Evolutionary conservation across 768 basidiomycete genomes (phyloP).

Genomic region (Lanmaoa rubissima): DNA sequence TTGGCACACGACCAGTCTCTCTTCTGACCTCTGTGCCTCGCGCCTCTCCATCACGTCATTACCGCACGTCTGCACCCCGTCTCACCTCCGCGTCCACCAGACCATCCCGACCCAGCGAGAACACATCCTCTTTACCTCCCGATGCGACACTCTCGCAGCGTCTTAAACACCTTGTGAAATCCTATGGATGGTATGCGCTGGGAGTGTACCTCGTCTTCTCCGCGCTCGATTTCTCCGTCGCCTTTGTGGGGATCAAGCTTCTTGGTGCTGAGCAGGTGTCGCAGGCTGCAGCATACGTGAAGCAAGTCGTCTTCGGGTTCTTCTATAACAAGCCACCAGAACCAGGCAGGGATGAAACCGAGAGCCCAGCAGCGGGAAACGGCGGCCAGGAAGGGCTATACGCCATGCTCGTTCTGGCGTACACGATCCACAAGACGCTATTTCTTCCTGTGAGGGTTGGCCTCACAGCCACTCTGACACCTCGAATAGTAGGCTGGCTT

Average conservation of each 20-base stretch:
- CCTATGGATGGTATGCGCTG: conserved; percentile 95
- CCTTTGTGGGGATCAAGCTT: conserved; percentile 80
- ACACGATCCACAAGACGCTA: conserved; percentile 92
- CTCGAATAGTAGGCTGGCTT: conserved; percentile 83
- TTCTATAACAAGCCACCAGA: conserved; percentile 57
- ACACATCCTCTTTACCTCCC: conserved; percentile 37
- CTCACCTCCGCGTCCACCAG: conserved; percentile 36
- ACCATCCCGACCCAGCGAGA: conserved; percentile 12
- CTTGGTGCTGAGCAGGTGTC: conserved; percentile 91
- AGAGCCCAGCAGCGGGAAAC: conserved; percentile 34
- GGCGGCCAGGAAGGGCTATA: conserved; percentile 74
- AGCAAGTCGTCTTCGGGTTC: conserved; percentile 44
- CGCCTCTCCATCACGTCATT: conserved; percentile 37
- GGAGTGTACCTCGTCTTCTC: conserved; percentile 81
- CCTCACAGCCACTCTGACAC: conserved; percentile 82
- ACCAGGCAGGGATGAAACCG: conserved; percentile 65
- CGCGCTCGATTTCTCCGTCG: conserved; percentile 77
- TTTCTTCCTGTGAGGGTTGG: conserved; percentile 89
- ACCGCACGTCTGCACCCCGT: conserved; percentile 49
- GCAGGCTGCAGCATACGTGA: conserved; percentile 56
- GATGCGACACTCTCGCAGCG: conserved; percentile 63
- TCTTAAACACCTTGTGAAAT: conserved; percentile 79
- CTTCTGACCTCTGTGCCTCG: neutral
- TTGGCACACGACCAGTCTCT: conserved; percentile 29
- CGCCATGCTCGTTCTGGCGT: conserved; percentile 91